phyloP scores from a whole-genome alignment of 495 filamentous ascomycete genomes.

The Talaromyces borbonicus region DNA sequence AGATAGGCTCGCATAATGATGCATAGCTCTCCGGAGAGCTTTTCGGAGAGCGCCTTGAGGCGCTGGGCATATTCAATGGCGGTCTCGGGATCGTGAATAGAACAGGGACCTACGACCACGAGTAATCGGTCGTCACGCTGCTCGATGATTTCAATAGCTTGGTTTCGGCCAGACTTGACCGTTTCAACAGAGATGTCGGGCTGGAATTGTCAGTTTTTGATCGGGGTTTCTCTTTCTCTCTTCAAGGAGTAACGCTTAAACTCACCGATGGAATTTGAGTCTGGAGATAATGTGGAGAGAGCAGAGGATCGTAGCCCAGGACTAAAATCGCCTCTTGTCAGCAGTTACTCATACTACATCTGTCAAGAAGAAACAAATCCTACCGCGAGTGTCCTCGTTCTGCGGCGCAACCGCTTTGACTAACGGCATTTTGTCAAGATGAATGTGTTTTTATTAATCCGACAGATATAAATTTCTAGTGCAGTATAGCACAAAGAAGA shows the following conservation, averaged over 20 bases:
- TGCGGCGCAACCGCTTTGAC: slow-evolving; percentile 33
- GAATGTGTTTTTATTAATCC: background rate
- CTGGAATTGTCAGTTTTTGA: slow-evolving; percentile 16
- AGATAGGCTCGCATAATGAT: slow-evolving; percentile 98
- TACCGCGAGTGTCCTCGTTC: slow-evolving; percentile 47
- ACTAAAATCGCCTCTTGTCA: slow-evolving; percentile 41
- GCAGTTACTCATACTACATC: background rate
- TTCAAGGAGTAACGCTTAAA: slow-evolving; percentile 24
- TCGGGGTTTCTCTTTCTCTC: background rate
- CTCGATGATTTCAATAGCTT: slow-evolving; percentile 76
- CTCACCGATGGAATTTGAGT: slow-evolving; percentile 76
- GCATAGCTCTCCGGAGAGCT: slow-evolving; percentile 71
- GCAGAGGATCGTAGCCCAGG: slow-evolving; percentile 88
- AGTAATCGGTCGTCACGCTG: slow-evolving; percentile 75
- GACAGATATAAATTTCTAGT: no score
- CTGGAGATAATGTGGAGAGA: slow-evolving; percentile 79
- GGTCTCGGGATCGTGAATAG: slow-evolving; percentile 84
- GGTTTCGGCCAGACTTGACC: slow-evolving; percentile 72
- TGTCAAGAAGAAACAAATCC: slow-evolving; percentile 10
- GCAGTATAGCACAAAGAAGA: no score
- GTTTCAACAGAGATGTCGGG: slow-evolving; percentile 45
- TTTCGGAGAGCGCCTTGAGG: slow-evolving; percentile 62
- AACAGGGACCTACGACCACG: slow-evolving; percentile 92
- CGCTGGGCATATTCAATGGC: slow-evolving; percentile 79
- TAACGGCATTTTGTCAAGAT: slow-evolving; percentile 36